These are phyloP conservation scores for Claviceps maximensis DNA, from an alignment of 2,329 filamentous ascomycete genomes.

Conservation along the genomic window DNA sequence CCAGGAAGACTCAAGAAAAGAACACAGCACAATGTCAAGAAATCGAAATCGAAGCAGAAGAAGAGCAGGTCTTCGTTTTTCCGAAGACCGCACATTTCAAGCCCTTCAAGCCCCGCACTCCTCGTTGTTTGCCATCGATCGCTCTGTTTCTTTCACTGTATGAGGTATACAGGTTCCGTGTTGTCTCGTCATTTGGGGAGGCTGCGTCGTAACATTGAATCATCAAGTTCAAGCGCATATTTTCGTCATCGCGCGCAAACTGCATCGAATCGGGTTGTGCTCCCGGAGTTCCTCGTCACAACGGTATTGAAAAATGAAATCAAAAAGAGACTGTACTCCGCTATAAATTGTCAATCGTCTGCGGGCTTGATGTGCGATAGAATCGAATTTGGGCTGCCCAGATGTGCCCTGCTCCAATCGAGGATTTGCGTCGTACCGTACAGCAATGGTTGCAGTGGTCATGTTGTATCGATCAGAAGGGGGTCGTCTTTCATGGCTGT, in stretches of 20 bases:
- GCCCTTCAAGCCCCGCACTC: too few relatives aligned
- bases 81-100: too few relatives aligned
- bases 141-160: too few relatives aligned
- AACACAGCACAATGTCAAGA: too few relatives aligned
- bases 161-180: background rate
- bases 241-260: background rate
- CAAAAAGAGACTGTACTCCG: background rate
- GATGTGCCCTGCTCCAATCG: background rate
- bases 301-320: background rate
- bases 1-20: too few relatives aligned
- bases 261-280: background rate
- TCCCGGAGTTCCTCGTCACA: background rate
- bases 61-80: too few relatives aligned
- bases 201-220: background rate
- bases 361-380: background rate
- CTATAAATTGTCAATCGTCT: background rate
- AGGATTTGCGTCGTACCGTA: background rate
- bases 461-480: background rate
- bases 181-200: background rate
- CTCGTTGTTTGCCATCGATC: too few relatives aligned
- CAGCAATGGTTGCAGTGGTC: background rate
- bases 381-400: background rate
- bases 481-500: background rate
- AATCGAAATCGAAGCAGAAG: too few relatives aligned
- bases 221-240: background rate